Conservation (phyloP, 257 asterid species). For the Cinchona pubescens region DNA sequence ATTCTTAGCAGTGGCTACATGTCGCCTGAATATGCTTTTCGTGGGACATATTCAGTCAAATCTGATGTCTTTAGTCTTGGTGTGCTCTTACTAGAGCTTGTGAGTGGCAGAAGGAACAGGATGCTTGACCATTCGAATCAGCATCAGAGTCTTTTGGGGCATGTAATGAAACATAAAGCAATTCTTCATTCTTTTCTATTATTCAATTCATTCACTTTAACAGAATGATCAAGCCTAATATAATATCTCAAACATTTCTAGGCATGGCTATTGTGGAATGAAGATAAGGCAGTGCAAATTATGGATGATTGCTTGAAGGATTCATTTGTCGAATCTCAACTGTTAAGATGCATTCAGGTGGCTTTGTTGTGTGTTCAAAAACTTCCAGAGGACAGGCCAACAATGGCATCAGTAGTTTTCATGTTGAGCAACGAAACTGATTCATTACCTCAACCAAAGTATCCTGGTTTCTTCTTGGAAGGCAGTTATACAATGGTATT, state of each 20-base stretch:
- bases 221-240: not conserved
- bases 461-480: constrained; percentile 32
- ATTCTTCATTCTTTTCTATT: constrained; percentile 2
- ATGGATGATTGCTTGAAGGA: constrained; percentile 24
- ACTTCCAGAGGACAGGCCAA: constrained; percentile 29
- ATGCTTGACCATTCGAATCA: constrained; percentile 16
- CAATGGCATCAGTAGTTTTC: constrained; percentile 21
- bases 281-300: constrained; percentile 11
- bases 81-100: constrained; percentile 19
- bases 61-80: constrained; percentile 30
- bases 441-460: constrained; percentile 26
- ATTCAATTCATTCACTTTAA: not conserved
- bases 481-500: constrained; percentile 2
- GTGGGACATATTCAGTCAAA: constrained; percentile 24
- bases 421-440: constrained; percentile 28
- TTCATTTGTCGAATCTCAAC: constrained; percentile 15
- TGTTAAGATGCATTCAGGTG: constrained; percentile 22
- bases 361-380: constrained; percentile 28
- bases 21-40: constrained; percentile 24
- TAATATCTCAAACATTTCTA: not conserved
- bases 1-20: constrained; percentile 28
- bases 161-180: too few relatives aligned
- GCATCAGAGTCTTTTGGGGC: constrained; percentile 29
- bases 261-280: constrained; percentile 34
- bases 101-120: constrained; percentile 29